Percentiles rank a stretch among this genome's conserved stretches.
Evolutionary conservation across 306 rosid genomes (phyloP).

Genomic region (Medicago truncatula): DNA sequence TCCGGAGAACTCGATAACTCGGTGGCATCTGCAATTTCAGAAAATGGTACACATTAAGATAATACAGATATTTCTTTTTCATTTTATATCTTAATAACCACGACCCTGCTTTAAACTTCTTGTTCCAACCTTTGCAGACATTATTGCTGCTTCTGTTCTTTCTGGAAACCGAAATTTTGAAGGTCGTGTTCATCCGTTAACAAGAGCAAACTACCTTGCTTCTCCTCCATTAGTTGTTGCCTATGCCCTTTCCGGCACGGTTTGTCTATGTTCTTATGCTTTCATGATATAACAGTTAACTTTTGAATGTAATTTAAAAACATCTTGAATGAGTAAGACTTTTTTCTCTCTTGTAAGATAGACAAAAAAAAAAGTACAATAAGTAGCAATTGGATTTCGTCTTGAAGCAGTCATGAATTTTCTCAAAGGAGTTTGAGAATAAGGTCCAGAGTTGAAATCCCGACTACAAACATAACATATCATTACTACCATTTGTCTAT

Average conservation of each 20-base stretch:
- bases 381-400: no score
- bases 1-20: constrained; percentile 59
- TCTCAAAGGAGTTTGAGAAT: no score
- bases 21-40: constrained; percentile 44
- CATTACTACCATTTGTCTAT: no score
- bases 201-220: constrained; percentile 61
- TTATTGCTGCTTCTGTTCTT: constrained; percentile 53
- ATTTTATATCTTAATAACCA: neutral
- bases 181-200: constrained; percentile 52
- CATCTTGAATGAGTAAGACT: neutral
- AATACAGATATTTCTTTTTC: neutral
- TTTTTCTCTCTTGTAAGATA: no score
- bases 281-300: neutral
- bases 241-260: constrained; percentile 58
- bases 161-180: constrained; percentile 62
- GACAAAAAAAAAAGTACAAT: no score
- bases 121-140: constrained; percentile 41
- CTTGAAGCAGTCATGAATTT: no score
- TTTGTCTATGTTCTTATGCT: constrained; percentile 16
- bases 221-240: constrained; percentile 60
- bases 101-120: neutral
- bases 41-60: constrained; percentile 27
- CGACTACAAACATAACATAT: no score
- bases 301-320: neutral
- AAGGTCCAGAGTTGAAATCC: no score